Percentiles rank a stretch among this genome's conserved stretches.
Conservation (phyloP, 352 stramenopile species). For the Globisporangium recalcitrans region DNA sequence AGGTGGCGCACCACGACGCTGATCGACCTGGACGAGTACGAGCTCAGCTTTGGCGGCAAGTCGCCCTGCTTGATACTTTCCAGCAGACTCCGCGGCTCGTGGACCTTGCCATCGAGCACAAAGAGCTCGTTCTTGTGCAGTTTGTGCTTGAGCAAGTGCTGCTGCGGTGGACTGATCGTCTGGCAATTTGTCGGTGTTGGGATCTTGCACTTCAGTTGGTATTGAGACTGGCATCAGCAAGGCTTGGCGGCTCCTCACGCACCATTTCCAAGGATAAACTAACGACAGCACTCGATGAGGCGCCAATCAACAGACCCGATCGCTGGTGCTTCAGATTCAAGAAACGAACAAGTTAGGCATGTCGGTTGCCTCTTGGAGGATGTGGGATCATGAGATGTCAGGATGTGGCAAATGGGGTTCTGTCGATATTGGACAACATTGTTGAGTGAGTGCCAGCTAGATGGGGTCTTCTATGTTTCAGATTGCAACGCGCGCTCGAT, state of each 20-base stretch:
- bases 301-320: neutral
- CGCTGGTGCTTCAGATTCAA: neutral
- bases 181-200: too few species aligned
- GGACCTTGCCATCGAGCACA: slow-evolving; percentile 17
- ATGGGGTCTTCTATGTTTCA: neutral
- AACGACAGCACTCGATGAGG: neutral
- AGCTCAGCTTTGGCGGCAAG: slow-evolving; percentile 19
- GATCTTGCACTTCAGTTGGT: too few species aligned
- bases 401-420: neutral
- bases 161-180: too few species aligned
- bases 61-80: slow-evolving; percentile 19
- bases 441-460: neutral
- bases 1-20: slow-evolving; percentile 20
- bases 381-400: too few species aligned
- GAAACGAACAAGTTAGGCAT: neutral
- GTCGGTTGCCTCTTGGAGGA: too few species aligned
- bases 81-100: slow-evolving; percentile 20
- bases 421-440: neutral
- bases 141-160: slow-evolving; percentile 31
- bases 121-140: slow-evolving; percentile 38
- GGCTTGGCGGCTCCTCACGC: neutral
- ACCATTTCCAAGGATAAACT: neutral
- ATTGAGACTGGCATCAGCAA: neutral
- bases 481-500: slow-evolving; percentile 18
- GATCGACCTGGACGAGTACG: slow-evolving; percentile 29